These are phyloP conservation scores for Monosporozyma yasuniensis DNA, from an alignment of 805 yeast species.

Conservation along the genomic window DNA sequence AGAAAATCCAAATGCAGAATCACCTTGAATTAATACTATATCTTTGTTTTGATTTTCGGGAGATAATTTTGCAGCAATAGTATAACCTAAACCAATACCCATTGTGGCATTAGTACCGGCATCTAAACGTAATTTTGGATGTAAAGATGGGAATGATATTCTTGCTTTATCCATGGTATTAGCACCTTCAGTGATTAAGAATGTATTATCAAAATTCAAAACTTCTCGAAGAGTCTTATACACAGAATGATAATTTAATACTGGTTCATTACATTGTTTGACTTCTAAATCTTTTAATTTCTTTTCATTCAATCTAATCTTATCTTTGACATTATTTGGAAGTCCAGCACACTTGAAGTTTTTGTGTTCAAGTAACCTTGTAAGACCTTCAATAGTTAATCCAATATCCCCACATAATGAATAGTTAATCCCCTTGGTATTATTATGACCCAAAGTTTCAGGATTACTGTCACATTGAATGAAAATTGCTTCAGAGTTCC, in stretches of 20 bases:
- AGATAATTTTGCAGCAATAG: conserved; percentile 49
- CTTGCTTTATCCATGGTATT: conserved; percentile 69
- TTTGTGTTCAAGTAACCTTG: conserved; percentile 13
- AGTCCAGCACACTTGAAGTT: conserved; percentile 10
- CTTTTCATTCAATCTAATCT: conserved; percentile 13
- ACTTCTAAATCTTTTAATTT: conserved; percentile 20
- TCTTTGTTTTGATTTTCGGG: conserved; percentile 30
- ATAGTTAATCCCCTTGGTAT: conserved; percentile 25
- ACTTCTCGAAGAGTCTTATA: conserved; percentile 40
- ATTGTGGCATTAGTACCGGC: conserved; percentile 73
- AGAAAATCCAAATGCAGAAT: conserved; percentile 70
- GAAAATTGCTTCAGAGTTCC: conserved; percentile 36
- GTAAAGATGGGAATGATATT: conserved; percentile 44
- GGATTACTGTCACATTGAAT: conserved; percentile 49
- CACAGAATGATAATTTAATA: conserved; percentile 45
- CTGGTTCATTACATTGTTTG: conserved; percentile 5
- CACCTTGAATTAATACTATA: conserved; percentile 60
- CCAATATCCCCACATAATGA: conserved; percentile 52
- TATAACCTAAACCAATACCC: conserved; percentile 69
- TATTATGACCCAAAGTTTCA: conserved; percentile 45
- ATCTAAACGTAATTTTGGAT: conserved; percentile 50
- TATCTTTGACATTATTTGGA: conserved; percentile 6
- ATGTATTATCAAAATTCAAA: conserved; percentile 30
- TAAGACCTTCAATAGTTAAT: conserved; percentile 33
- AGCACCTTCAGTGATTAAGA: conserved; percentile 62